Evolutionary conservation across 768 basidiomycete species (phyloP).

Genomic region (Phaeotremella skinneri): DNA sequence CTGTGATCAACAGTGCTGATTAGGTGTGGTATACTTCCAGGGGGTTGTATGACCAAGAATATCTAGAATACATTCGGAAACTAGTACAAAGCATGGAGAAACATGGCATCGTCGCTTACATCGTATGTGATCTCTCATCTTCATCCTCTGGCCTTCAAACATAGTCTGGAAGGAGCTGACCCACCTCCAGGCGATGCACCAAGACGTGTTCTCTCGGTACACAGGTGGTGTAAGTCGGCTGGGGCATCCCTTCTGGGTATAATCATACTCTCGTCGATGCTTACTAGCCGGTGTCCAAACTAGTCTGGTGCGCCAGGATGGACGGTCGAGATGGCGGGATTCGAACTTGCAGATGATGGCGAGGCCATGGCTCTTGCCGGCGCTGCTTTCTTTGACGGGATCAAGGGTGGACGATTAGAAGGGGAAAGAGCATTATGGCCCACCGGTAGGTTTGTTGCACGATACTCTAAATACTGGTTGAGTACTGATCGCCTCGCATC

Average conservation of each 20-base stretch:
- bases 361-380: conserved; percentile 73
- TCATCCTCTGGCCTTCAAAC: conserved; percentile 71
- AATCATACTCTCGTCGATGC: not conserved
- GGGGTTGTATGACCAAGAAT: conserved; percentile 68
- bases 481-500: not conserved
- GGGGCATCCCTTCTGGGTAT: not conserved
- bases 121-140: conserved; percentile 54
- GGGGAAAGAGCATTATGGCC: conserved; percentile 86
- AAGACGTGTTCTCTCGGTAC: conserved; percentile 95
- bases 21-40: conserved; percentile 1
- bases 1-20: not conserved
- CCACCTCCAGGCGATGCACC: conserved; percentile 60
- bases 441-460: conserved; percentile 55
- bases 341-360: conserved; percentile 61
- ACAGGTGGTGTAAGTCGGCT: conserved; percentile 63
- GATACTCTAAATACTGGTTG: not conserved
- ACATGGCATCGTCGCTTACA: conserved; percentile 43
- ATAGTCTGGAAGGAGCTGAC: conserved; percentile 53
- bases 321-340: conserved; percentile 83
- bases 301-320: conserved; percentile 89
- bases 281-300: not conserved
- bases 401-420: conserved; percentile 64
- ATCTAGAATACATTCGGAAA: conserved; percentile 71
- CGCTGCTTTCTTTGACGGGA: conserved; percentile 82
- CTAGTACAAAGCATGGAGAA: conserved; percentile 53